phyloP scores from a whole-genome alignment of 345 rosid genomes.

The Jatropha curcas region DNA sequence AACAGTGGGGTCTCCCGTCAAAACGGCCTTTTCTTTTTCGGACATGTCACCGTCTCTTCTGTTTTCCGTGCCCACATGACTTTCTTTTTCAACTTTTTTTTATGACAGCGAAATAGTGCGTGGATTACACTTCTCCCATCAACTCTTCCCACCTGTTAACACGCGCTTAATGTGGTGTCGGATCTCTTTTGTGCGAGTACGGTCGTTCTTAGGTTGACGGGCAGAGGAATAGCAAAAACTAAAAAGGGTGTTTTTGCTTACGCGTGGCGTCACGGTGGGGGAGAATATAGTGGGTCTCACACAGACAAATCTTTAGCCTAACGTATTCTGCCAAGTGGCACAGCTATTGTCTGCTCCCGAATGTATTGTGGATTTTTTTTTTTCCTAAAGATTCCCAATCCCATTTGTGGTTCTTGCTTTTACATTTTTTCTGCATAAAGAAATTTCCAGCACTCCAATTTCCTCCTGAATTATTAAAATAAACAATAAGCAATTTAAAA shows the following conservation, averaged over 20 bases:
- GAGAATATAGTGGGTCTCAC: background rate
- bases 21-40: background rate
- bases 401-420: too few relatives aligned
- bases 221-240: background rate
- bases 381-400: too few relatives aligned
- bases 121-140: background rate
- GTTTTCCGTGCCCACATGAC: slow-evolving; percentile 32
- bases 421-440: too few relatives aligned
- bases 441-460: too few relatives aligned
- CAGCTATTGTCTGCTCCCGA: background rate
- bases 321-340: slow-evolving; percentile 27
- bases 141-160: background rate
- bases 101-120: background rate
- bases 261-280: background rate
- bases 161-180: background rate
- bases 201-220: background rate
- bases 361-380: too few relatives aligned
- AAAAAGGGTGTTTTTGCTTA: background rate
- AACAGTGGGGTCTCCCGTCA: background rate
- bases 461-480: too few relatives aligned
- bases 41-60: slow-evolving; percentile 17
- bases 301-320: slow-evolving; percentile 3
- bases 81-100: background rate
- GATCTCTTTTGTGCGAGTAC: background rate
- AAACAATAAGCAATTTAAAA: too few relatives aligned